A percentile compares a stretch with the other conserved stretches of the same genome.
phyloP scores from a whole-genome alignment of 2,329 filamentous ascomycete genomes.

The Aureobasidium sp. region DNA sequence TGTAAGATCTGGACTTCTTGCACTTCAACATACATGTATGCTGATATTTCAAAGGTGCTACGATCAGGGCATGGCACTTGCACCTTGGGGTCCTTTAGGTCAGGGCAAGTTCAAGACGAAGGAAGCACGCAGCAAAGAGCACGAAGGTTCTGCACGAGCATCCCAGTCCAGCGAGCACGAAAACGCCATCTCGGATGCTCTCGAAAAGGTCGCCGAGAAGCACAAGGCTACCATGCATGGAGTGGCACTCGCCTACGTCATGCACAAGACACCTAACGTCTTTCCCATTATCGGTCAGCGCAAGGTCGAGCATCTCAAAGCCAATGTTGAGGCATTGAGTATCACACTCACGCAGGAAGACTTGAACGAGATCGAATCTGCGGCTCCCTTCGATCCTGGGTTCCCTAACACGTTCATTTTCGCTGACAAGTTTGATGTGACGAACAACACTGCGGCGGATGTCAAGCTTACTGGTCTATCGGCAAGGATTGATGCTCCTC shows the following conservation, averaged over 20 bases:
- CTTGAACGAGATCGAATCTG: slow-evolving; percentile 57
- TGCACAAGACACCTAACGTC: slow-evolving; percentile 60
- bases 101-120: slow-evolving; percentile 36
- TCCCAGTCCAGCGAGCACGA: slow-evolving; percentile 37
- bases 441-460: slow-evolving; percentile 12
- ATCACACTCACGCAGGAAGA: slow-evolving; percentile 54
- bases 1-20: slow-evolving; percentile 19
- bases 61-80: slow-evolving; percentile 34
- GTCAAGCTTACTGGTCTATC: slow-evolving; percentile 9
- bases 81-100: slow-evolving; percentile 48
- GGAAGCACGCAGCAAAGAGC: slow-evolving; percentile 34
- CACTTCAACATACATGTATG: too few relatives aligned
- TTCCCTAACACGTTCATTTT: slow-evolving; percentile 57
- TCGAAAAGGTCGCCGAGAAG: slow-evolving; percentile 52
- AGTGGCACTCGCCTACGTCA: slow-evolving; percentile 58
- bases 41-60: slow-evolving; percentile 17
- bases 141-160: slow-evolving; percentile 30
- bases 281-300: slow-evolving; percentile 66
- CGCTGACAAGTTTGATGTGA: slow-evolving; percentile 6
- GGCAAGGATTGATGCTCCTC: slow-evolving; percentile 11
- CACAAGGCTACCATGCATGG: slow-evolving; percentile 28
- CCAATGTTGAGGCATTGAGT: slow-evolving; percentile 60
- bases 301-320: slow-evolving; percentile 60
- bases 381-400: slow-evolving; percentile 54
- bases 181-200: slow-evolving; percentile 45